Evolutionary conservation across 495 filamentous ascomycete species (phyloP), one percentile per base, ranked within the genome.

Genomic region (Saxophila tyrrhenica): DNA sequence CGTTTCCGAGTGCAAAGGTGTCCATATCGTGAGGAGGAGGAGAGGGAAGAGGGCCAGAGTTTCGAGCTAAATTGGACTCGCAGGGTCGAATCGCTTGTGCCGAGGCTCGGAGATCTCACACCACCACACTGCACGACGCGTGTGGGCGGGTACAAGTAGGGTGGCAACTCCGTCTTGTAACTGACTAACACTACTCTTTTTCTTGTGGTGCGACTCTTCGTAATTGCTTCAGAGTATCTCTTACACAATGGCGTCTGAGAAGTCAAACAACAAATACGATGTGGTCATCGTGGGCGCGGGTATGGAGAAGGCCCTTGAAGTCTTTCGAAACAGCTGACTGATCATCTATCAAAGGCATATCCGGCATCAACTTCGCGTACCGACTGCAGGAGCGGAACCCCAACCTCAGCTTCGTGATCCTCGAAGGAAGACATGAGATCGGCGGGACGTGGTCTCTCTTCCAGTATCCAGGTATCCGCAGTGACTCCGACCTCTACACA

Each of bases 391-490:
- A 72, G 1, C 67, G 78, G 55, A 63, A 81, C 3, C 82, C 85
- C 0, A 59, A 72, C 42, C 67, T 70, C 49, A 71, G 59, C 53
- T 86, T 79, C 62, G 70, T 76, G 35, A 74, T 89, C 51, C 72
- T 87, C 25, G 84, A 87, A 64, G 69, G 73, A 1, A 78, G 83
- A 35, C 61, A 69, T 47, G 69, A 67, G 2, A 69, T 86, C 3
- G 84, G 84, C 13, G 84, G 84, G 0, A 89, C 84, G 0, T 87
- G 83, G 83, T 78, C 80, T 62, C 75, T 86, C 39, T 87, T 84
- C 69, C 76, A 74, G 25, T 88, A 86, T 50, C 83, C 84, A 5
- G 83, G 83, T 2, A 57, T 57, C 19, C 79, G 82, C 50, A 81
- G 80, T 41, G 83, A 86, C 67, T 82, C 78, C 3, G 76, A 84